Conservation (phyloP, 768 basidiomycete genomes). For the Imleria badia region DNA sequence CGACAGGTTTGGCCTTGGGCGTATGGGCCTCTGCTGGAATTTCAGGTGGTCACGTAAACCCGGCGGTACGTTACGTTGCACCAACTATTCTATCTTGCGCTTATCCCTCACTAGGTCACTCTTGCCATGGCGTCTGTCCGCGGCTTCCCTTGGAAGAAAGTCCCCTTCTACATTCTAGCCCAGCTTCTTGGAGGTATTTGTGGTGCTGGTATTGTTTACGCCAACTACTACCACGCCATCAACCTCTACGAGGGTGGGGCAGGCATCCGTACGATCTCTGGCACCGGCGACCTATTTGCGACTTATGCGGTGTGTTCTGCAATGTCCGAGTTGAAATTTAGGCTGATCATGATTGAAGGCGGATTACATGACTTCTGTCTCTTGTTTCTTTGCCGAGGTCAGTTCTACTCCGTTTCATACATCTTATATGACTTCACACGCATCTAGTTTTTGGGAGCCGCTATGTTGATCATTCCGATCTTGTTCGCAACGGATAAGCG, state of each 20-base stretch:
- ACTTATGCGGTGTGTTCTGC: slow-evolving; percentile 54
- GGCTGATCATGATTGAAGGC: slow-evolving; percentile 30
- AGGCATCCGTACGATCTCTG: slow-evolving; percentile 52
- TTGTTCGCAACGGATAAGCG: slow-evolving; percentile 53
- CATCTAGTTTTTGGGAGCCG: slow-evolving; percentile 52
- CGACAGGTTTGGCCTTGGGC: slow-evolving; percentile 55
- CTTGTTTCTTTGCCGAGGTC: slow-evolving; percentile 48
- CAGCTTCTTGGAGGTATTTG: slow-evolving; percentile 62
- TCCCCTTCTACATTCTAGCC: slow-evolving; percentile 64
- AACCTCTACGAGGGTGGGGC: slow-evolving; percentile 59
- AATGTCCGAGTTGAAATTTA: not conserved
- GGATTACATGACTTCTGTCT: slow-evolving; percentile 42
- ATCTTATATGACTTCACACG: not conserved
- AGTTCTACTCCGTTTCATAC: not conserved
- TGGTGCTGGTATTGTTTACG: slow-evolving; percentile 59
- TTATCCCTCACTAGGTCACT: slow-evolving; percentile 53
- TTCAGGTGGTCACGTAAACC: slow-evolving; percentile 77
- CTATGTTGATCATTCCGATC: slow-evolving; percentile 53
- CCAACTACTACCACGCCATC: slow-evolving; percentile 67
- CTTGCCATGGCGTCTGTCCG: slow-evolving; percentile 66
- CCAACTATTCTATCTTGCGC: not conserved
- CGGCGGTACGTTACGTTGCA: slow-evolving; percentile 45
- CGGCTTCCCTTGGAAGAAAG: slow-evolving; percentile 79
- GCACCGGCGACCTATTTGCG: slow-evolving; percentile 57
- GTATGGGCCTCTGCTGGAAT: slow-evolving; percentile 67